These are phyloP conservation scores for Smittium mucronatum DNA, from an alignment of 371 early-diverging fungal species.

Conservation along the genomic window DNA sequence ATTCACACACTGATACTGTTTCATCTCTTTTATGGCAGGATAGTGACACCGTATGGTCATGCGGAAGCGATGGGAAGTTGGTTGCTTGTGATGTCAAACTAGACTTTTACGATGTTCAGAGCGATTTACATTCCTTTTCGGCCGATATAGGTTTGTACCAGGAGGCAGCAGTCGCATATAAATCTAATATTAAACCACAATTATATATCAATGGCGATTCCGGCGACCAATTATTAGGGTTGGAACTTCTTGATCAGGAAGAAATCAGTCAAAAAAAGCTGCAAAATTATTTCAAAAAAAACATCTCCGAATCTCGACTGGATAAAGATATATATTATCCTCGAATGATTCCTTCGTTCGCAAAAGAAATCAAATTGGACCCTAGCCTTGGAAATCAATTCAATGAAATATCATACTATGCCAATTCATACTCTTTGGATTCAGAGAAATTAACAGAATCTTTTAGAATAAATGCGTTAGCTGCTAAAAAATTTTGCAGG, in stretches of 20 bases:
- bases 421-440: slow-evolving; percentile 24
- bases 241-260: background rate
- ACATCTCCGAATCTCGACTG: background rate
- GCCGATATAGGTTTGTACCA: slow-evolving; percentile 1
- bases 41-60: slow-evolving; percentile 18
- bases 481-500: slow-evolving; percentile 15
- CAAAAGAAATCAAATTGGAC: slow-evolving; percentile 26
- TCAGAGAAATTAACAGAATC: slow-evolving; percentile 17
- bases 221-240: background rate
- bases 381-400: slow-evolving; percentile 11
- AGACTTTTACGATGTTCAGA: slow-evolving; percentile 7
- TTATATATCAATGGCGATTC: background rate
- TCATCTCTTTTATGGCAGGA: slow-evolving; percentile 28
- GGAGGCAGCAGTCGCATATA: slow-evolving; percentile 1
- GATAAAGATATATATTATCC: slow-evolving; percentile 1
- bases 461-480: slow-evolving; percentile 18
- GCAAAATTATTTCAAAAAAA: background rate
- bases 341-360: slow-evolving; percentile 12
- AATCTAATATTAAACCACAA: background rate
- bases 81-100: background rate
- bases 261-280: background rate
- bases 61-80: slow-evolving; percentile 11
- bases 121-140: background rate
- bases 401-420: slow-evolving; percentile 17
- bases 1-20: slow-evolving; percentile 19